phyloP scores from a whole-genome alignment of 2,329 filamentous ascomycete species.

The Fusarium graminum region DNA sequence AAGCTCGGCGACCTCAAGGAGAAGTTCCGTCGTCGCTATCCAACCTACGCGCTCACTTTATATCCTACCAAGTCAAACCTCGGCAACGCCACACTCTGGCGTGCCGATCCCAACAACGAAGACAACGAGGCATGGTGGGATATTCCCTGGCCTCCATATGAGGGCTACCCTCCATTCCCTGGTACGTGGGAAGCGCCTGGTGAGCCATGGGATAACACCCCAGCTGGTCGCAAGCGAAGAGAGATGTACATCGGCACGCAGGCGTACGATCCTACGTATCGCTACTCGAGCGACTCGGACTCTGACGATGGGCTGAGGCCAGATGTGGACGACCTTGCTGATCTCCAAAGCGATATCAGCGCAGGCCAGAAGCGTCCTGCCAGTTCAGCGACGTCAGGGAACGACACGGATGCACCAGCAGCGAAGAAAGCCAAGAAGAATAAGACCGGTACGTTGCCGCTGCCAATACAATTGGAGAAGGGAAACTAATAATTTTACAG shows the following conservation, averaged over 20 bases:
- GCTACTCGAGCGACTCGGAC: slow-evolving; percentile 35
- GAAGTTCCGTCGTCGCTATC: slow-evolving; percentile 44
- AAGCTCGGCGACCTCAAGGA: slow-evolving; percentile 40
- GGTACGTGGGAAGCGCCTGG: slow-evolving; percentile 39
- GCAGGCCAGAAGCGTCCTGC: slow-evolving; percentile 6
- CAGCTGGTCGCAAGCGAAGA: not conserved
- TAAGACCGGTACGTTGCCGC: slow-evolving; percentile 5
- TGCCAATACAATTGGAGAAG: rapidly evolving
- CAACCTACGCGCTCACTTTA: slow-evolving; percentile 49
- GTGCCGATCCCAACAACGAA: slow-evolving; percentile 52
- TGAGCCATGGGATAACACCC: slow-evolving; percentile 1
- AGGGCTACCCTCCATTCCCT: slow-evolving; percentile 42
- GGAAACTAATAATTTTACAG: not conserved
- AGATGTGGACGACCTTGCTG: slow-evolving; percentile 36
- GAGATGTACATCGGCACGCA: slow-evolving; percentile 9
- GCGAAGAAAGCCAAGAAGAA: slow-evolving; percentile 35
- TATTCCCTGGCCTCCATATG: slow-evolving; percentile 50
- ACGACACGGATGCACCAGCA: slow-evolving; percentile 12
- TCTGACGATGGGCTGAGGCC: slow-evolving; percentile 41
- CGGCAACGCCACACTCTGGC: slow-evolving; percentile 43
- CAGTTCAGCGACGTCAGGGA: not conserved
- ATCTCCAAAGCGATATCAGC: slow-evolving; percentile 18
- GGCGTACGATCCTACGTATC: slow-evolving; percentile 38
- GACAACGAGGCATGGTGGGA: slow-evolving; percentile 45
- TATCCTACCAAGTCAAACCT: slow-evolving; percentile 45